phyloP scores from a whole-genome alignment of 1,284 basidiomycete species.

The Stygiomarasmius scandens region DNA sequence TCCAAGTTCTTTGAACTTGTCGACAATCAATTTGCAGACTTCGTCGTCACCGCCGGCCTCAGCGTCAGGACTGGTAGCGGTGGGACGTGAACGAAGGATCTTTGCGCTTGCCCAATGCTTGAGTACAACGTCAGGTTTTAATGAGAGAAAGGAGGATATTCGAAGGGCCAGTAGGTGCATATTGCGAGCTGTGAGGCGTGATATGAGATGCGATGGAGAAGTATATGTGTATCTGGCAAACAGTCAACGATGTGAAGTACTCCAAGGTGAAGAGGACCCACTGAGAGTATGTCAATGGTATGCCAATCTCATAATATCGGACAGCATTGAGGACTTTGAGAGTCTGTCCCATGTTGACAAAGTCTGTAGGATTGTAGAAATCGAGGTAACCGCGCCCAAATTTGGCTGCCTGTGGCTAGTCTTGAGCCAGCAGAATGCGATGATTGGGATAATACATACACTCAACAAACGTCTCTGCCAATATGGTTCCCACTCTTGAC shows the following conservation, averaged over 20 bases:
- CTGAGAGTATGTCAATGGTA: constrained; percentile 93
- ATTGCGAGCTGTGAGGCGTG: constrained; percentile 84
- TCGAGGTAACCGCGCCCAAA: constrained; percentile 95
- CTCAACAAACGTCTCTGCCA: constrained; percentile 90
- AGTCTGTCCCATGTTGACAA: constrained; percentile 88
- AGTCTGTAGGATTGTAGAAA: constrained; percentile 87
- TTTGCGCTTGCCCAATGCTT: constrained; percentile 97
- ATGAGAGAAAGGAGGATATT: constrained; percentile 83
- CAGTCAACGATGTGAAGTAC: too few relatives aligned
- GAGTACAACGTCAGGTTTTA: constrained; percentile 86
- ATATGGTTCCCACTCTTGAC: constrained; percentile 85
- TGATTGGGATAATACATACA: constrained; percentile 48
- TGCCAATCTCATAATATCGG: constrained; percentile 88
- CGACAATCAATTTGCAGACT: constrained; percentile 81
- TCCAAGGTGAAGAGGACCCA: too few relatives aligned
- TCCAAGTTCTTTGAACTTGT: constrained; percentile 80
- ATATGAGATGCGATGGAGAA: constrained; percentile 79
- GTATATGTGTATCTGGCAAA: constrained; percentile 80
- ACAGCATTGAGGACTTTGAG: constrained; percentile 96
- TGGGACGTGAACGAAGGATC: constrained; percentile 73
- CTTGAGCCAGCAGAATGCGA: background rate
- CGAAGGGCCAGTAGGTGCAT: constrained; percentile 91
- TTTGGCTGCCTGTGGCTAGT: constrained; percentile 76
- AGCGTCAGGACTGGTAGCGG: constrained; percentile 50
- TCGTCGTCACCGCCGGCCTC: constrained; percentile 74